These are phyloP conservation scores for Penicillium herquei DNA, from an alignment of 495 filamentous ascomycete species.

Conservation along the genomic window DNA sequence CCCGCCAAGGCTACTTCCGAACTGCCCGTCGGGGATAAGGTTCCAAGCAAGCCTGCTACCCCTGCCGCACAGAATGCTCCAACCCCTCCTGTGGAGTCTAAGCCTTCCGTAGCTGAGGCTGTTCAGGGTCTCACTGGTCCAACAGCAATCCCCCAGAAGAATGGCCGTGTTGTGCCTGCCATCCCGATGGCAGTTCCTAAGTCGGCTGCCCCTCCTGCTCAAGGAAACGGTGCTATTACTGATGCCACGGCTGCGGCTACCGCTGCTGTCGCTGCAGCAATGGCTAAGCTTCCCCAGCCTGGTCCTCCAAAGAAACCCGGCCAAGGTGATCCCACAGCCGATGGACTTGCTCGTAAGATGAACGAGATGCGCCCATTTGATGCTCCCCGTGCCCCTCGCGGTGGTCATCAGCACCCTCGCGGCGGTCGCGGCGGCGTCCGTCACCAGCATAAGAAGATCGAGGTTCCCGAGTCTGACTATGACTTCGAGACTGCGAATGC, in stretches of 20 bases:
- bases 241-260: conserved; percentile 55
- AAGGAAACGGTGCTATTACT: conserved; percentile 17
- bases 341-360: conserved; percentile 80
- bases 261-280: conserved; percentile 82
- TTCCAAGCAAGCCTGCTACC: conserved; percentile 37
- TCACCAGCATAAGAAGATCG: conserved; percentile 65
- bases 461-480: conserved; percentile 85
- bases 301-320: conserved; percentile 43
- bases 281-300: conserved; percentile 72
- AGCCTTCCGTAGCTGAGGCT: conserved; percentile 54
- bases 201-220: conserved; percentile 31
- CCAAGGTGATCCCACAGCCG: conserved; percentile 54
- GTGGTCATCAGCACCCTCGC: conserved; percentile 47
- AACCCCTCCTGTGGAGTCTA: conserved; percentile 64
- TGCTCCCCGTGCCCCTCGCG: conserved; percentile 47
- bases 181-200: conserved; percentile 53
- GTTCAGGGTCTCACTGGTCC: conserved; percentile 53
- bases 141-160: conserved; percentile 50
- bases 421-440: conserved; percentile 56
- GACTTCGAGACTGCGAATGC: conserved; percentile 92
- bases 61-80: conserved; percentile 43
- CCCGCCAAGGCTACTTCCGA: conserved; percentile 39
- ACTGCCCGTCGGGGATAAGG: conserved; percentile 41
- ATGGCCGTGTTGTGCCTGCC: conserved; percentile 69
- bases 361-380: conserved; percentile 78